Percentiles rank a stretch among this genome's conserved stretches.
These are phyloP conservation scores for Penicillium daleae DNA, from an alignment of 495 filamentous ascomycete species.

Conservation along the genomic window DNA sequence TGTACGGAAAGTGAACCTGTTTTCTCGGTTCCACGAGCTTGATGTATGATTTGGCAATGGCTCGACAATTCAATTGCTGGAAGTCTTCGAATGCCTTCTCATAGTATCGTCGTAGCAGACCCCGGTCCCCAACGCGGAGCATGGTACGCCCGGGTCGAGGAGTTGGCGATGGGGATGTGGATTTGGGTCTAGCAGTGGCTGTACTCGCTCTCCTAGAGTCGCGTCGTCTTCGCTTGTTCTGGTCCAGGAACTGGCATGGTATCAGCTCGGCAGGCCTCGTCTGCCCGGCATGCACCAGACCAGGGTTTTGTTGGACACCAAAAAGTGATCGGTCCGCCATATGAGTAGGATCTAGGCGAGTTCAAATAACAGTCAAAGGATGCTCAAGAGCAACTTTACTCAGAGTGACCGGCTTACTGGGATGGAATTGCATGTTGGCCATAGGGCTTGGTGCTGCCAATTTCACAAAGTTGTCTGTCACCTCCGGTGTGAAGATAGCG, in stretches of 20 bases:
- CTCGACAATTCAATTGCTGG: conserved; percentile 51
- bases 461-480: conserved; percentile 43
- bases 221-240: conserved; percentile 37
- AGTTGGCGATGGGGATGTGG: conserved; percentile 31
- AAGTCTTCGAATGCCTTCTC: conserved; percentile 50
- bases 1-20: conserved; percentile 82
- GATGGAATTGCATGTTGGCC: conserved; percentile 19
- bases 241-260: conserved; percentile 43
- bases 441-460: conserved; percentile 30
- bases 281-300: conserved; percentile 27
- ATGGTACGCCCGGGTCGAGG: conserved; percentile 35
- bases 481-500: conserved; percentile 45
- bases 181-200: conserved; percentile 25
- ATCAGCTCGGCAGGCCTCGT: conserved; percentile 34
- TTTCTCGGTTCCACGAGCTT: conserved; percentile 85
- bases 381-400: background rate
- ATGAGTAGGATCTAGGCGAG: conserved; percentile 19
- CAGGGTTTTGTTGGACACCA: conserved; percentile 25
- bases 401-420: conserved; percentile 23
- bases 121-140: conserved; percentile 60
- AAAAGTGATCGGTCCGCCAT: conserved; percentile 16
- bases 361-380: background rate
- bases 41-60: conserved; percentile 77
- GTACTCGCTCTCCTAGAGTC: conserved; percentile 25
- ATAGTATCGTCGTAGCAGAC: conserved; percentile 65